Percentiles rank a stretch among this genome's conserved stretches.
Evolutionary conservation across 192 early-diverging fungal species (phyloP).

Genomic region (Gonapodya sp.): DNA sequence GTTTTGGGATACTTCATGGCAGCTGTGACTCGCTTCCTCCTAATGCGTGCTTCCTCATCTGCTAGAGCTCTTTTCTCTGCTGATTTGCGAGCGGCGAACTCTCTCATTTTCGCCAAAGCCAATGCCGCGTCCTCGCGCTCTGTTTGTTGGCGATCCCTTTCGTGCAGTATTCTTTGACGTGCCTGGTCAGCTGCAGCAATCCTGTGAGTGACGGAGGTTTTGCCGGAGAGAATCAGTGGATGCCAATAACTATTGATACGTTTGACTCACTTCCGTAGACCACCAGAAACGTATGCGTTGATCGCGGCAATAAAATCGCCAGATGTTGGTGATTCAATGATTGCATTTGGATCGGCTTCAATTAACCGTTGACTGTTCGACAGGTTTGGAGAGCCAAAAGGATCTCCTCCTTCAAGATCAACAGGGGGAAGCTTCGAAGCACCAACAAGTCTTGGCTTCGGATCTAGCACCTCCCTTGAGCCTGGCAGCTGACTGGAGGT

Average conservation of each 20-base stretch:
- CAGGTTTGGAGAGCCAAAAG: not conserved
- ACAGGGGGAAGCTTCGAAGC: not conserved
- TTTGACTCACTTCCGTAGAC: not conserved
- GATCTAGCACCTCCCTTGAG: not conserved
- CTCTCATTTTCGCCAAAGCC: not conserved
- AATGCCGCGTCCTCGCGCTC: not conserved
- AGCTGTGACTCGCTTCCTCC: not conserved
- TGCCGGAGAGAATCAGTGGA: too few species aligned
- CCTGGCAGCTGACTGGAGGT: not conserved
- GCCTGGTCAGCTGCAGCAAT: not conserved
- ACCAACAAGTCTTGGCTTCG: not conserved
- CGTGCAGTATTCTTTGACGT: not conserved
- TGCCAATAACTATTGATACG: too few species aligned
- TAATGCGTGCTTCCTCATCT: not conserved
- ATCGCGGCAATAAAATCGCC: not conserved
- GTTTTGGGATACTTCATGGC: not conserved
- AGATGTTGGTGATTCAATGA: not conserved
- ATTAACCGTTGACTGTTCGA: not conserved
- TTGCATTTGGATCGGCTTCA: not conserved
- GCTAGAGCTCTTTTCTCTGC: not conserved
- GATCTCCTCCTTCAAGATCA: not conserved
- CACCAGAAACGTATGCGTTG: not conserved
- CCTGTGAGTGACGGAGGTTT: too few species aligned
- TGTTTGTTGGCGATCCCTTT: not conserved
- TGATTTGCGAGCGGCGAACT: not conserved